Evolutionary conservation across 345 rosid genomes (phyloP).

Genomic region (Brassica carinata): DNA sequence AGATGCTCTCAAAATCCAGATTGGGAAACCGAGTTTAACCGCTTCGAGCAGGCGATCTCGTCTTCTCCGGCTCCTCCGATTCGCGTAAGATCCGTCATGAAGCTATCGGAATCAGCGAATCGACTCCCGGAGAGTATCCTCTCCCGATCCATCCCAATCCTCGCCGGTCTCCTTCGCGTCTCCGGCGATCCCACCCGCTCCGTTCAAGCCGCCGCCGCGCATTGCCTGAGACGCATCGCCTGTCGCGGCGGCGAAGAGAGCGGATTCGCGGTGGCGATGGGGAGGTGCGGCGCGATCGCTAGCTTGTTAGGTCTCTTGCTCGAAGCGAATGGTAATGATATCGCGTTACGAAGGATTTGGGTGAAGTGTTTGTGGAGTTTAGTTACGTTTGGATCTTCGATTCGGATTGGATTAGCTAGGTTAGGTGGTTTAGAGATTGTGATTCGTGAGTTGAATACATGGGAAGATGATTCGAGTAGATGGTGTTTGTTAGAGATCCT

Average conservation of each 20-base stretch:
- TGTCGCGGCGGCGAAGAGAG: slow-evolving; percentile 34
- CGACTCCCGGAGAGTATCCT: slow-evolving; percentile 40
- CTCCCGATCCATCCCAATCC: slow-evolving; percentile 42
- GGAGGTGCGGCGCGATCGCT: slow-evolving; percentile 47
- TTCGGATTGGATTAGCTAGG: slow-evolving; percentile 43
- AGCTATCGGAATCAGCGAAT: slow-evolving; percentile 42
- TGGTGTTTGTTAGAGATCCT: slow-evolving; percentile 61
- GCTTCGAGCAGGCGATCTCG: slow-evolving; percentile 41
- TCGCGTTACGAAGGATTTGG: slow-evolving; percentile 31
- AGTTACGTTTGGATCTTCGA: slow-evolving; percentile 48
- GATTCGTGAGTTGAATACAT: slow-evolving; percentile 44
- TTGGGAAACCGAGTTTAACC: slow-evolving; percentile 50
- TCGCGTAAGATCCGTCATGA: slow-evolving; percentile 45
- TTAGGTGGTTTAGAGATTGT: slow-evolving; percentile 55
- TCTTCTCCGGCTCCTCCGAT: slow-evolving; percentile 40
- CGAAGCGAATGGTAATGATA: slow-evolving; percentile 11
- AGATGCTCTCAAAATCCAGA: slow-evolving; percentile 15
- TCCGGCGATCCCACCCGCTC: slow-evolving; percentile 30
- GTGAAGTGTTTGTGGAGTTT: slow-evolving; percentile 53
- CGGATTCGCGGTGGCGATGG: slow-evolving; percentile 44
- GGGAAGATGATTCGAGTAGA: slow-evolving; percentile 39
- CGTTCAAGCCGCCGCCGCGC: slow-evolving; percentile 44
- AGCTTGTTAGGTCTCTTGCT: slow-evolving; percentile 48
- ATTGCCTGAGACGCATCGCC: slow-evolving; percentile 53
- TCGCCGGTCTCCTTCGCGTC: slow-evolving; percentile 41